Percentiles rank a stretch among this genome's conserved stretches.
phyloP scores from a whole-genome alignment of 2,329 filamentous ascomycete genomes.

The Fusarium concolor region DNA sequence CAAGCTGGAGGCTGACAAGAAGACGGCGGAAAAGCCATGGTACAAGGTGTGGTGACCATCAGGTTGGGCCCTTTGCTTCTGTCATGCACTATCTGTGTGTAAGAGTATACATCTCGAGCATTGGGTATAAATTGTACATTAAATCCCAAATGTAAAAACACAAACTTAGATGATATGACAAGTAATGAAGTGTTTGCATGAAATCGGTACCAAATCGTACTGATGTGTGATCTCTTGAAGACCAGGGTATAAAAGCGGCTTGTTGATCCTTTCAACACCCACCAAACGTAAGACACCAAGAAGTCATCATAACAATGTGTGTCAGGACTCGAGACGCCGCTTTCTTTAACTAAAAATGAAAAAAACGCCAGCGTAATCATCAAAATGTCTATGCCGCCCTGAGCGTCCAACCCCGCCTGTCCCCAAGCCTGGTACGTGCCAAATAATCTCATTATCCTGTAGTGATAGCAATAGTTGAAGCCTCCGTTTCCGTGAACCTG shows the following conservation, averaged over 20 bases:
- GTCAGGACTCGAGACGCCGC: background rate
- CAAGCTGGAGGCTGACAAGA: slow-evolving; percentile 49
- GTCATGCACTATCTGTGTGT: slow-evolving; percentile 42
- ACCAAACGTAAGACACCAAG: slow-evolving; percentile 1
- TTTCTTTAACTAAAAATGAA: slow-evolving; percentile 10
- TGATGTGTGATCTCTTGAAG: slow-evolving; percentile 19
- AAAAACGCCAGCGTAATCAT: slow-evolving; percentile 28
- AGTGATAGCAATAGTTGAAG: slow-evolving; percentile 47
- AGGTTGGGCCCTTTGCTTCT: background rate
- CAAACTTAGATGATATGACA: slow-evolving; percentile 3
- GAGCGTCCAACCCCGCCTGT: background rate
- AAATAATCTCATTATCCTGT: slow-evolving; percentile 45
- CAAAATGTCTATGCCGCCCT: slow-evolving; percentile 8
- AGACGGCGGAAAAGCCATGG: slow-evolving; percentile 59
- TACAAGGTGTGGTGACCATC: slow-evolving; percentile 66
- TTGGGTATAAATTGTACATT: slow-evolving; percentile 22
- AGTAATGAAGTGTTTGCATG: slow-evolving; percentile 2
- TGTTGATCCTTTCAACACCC: slow-evolving; percentile 11
- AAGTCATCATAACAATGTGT: slow-evolving; percentile 8
- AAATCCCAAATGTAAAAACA: slow-evolving; percentile 20
- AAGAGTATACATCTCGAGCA: slow-evolving; percentile 36
- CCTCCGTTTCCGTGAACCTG: slow-evolving; percentile 56
- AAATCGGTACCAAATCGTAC: slow-evolving; percentile 5
- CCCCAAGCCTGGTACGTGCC: background rate
- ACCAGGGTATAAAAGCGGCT: slow-evolving; percentile 36